Base-by-base conservation (phyloP, 805 yeast species). In the Candida xiaguanensis region DNA sequence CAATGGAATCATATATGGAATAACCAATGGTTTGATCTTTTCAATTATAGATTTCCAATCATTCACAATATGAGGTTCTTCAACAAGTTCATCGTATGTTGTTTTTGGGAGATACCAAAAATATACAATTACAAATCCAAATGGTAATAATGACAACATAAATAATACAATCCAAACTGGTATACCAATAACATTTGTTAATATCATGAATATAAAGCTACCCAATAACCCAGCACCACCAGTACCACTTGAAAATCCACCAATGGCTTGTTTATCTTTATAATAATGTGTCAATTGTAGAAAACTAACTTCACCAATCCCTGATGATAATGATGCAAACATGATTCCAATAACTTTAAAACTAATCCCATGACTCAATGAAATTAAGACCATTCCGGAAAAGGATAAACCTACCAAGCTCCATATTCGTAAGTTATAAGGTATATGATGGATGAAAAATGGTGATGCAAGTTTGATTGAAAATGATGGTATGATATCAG, bases 211-310 rank as follows among this genome's bases (percentile, higher is more conserved):
- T 11, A 75, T 53, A 38, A 84, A 85, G 40, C 90, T 78, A 0
- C 98, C 99, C 14, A 77, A 73, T 4, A 91, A 58, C 0, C 99
- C 99, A 1, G 99, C 98, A 14, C 88, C 95, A 3, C 99, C 98
- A 0, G 98, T 91, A 1, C 99, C 99, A 6, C 89, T 77, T 15
- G 95, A 85, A 78, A 95, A 91, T 0, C 95, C 97, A 36, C 82
- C 78, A 33, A 91, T 65, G 3, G 95, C 69, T n/a, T 56, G 48
- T 13, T 70, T 68, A 14, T 69, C 72, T n/a, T 47, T 40, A 57
- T 79, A 88, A 50, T 69, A 82, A 55, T 90, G 96, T 1, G 96
- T 87, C 58, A 91, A 63, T 56, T 86, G 95, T 31, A 91, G 62
- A 48, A 91, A 91, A 0, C 96, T 86, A 5, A 85, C 67, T 56